Conservation (phyloP, 148 eudicot genomes). For the Cornus controversa region DNA sequence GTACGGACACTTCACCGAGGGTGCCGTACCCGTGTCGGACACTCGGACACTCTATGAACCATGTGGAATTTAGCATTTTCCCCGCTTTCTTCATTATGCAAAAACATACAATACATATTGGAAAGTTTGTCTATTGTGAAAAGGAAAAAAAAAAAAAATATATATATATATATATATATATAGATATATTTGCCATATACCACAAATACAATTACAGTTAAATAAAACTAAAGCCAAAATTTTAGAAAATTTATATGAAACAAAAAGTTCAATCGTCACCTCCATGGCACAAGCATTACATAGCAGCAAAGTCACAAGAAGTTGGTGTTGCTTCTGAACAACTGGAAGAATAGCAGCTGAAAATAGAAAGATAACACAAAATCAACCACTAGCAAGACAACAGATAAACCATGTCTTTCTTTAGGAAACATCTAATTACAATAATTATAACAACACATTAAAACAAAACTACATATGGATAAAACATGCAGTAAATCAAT, state of each 20-base stretch:
- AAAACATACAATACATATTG: too few relatives aligned
- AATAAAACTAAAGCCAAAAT: background rate
- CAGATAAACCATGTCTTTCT: background rate
- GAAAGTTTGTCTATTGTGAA: too few relatives aligned
- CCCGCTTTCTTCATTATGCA: too few relatives aligned
- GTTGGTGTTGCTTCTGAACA: conserved; percentile 88
- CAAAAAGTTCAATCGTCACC: conserved; percentile 31
- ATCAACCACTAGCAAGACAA: background rate
- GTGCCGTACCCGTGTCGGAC: too few relatives aligned
- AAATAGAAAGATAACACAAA: conserved; percentile 18
- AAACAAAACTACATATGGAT: background rate
- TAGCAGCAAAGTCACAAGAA: conserved; percentile 75
- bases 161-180: too few relatives aligned
- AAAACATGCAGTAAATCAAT: background rate
- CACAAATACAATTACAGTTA: background rate
- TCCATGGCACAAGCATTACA: conserved; percentile 93
- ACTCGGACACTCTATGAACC: too few relatives aligned
- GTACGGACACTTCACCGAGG: too few relatives aligned
- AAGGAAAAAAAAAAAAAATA: too few relatives aligned
- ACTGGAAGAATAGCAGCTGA: conserved; percentile 78
- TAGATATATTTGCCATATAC: background rate
- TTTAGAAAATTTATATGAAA: background rate
- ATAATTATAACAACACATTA: background rate
- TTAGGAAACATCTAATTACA: background rate
- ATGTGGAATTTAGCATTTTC: too few relatives aligned